A percentile compares a stretch with the other conserved stretches of the same genome.
Conservation (phyloP, 768 basidiomycete species). For the Pleurotus tuber-regium region DNA sequence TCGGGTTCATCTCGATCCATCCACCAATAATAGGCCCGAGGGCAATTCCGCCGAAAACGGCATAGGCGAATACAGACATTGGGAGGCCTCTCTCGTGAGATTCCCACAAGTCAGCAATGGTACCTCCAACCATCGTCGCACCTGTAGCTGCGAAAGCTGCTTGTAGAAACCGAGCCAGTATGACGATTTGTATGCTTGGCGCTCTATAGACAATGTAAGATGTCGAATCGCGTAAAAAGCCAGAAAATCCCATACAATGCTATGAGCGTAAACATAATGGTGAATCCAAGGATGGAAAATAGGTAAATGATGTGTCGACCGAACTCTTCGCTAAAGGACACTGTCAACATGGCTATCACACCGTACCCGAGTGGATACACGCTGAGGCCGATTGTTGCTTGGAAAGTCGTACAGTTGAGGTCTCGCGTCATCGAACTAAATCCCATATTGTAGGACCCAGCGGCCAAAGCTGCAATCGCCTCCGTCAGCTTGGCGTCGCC, state of each 20-base stretch:
- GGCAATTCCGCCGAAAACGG: constrained; percentile 59
- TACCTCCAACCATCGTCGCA: constrained; percentile 74
- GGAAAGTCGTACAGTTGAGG: constrained; percentile 41
- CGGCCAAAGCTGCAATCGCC: constrained; percentile 39
- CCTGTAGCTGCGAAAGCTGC: constrained; percentile 70
- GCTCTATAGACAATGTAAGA: constrained; percentile 26
- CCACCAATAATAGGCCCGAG: constrained; percentile 63
- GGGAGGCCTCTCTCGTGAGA: constrained; percentile 72
- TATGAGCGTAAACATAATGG: constrained; percentile 48
- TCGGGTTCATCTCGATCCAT: constrained; percentile 62
- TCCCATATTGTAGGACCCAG: constrained; percentile 55
- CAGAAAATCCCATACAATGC: constrained; percentile 32
- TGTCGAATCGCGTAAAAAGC: too few relatives aligned
- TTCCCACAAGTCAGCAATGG: constrained; percentile 67
- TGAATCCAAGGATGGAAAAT: constrained; percentile 45
- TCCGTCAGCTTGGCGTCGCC: background rate
- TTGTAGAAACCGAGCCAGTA: constrained; percentile 61
- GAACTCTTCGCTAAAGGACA: constrained; percentile 73
- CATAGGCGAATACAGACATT: constrained; percentile 69
- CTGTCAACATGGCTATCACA: constrained; percentile 60
- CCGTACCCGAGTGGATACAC: constrained; percentile 62
- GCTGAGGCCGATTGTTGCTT: constrained; percentile 47
- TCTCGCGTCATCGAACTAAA: constrained; percentile 53
- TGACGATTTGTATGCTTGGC: constrained; percentile 59
- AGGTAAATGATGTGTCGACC: constrained; percentile 63